A percentile compares a stretch with the other conserved stretches of the same genome.
Conservation (phyloP, 352 stramenopile genomes). For the Pythium phragmitis region DNA sequence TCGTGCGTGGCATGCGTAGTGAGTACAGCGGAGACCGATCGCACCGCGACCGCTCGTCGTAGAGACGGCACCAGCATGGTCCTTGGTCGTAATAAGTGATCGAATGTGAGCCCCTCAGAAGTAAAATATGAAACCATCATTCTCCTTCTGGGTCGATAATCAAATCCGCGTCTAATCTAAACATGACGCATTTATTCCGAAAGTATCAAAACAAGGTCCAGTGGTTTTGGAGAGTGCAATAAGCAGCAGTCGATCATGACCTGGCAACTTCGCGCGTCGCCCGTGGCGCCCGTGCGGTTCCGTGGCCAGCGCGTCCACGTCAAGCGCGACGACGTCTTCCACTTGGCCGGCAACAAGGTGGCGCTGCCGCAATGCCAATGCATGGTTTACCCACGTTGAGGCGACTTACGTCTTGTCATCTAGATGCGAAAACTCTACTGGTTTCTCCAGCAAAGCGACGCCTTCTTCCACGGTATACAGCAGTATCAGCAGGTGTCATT, state of each 20-base stretch:
- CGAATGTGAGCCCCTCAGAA: not conserved
- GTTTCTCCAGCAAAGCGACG: slow-evolving; percentile 61
- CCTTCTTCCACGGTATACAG: slow-evolving; percentile 47
- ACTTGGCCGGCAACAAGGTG: slow-evolving; percentile 86
- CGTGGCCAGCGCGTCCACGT: slow-evolving; percentile 69
- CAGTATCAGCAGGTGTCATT: too few relatives aligned
- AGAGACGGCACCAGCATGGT: slow-evolving; percentile 16
- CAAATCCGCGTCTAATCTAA: not conserved
- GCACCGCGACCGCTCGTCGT: slow-evolving; percentile 7
- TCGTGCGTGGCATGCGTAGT: not conserved
- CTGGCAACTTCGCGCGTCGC: slow-evolving; percentile 32
- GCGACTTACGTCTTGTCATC: not conserved
- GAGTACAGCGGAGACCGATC: not conserved
- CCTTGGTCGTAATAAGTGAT: not conserved
- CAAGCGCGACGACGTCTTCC: slow-evolving; percentile 82
- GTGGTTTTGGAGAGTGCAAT: not conserved
- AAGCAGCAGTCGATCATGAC: not conserved
- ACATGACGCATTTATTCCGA: not conserved
- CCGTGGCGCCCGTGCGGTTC: slow-evolving; percentile 65
- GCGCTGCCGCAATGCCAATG: too few relatives aligned
- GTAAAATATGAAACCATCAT: slow-evolving; percentile 6
- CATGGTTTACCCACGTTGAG: too few relatives aligned
- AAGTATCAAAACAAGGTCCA: not conserved
- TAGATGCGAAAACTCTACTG: slow-evolving; percentile 87
- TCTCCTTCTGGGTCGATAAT: slow-evolving; percentile 3